Evolutionary conservation across 1,139 yeast genomes (phyloP).

Genomic region (Hansenula sp.): DNA sequence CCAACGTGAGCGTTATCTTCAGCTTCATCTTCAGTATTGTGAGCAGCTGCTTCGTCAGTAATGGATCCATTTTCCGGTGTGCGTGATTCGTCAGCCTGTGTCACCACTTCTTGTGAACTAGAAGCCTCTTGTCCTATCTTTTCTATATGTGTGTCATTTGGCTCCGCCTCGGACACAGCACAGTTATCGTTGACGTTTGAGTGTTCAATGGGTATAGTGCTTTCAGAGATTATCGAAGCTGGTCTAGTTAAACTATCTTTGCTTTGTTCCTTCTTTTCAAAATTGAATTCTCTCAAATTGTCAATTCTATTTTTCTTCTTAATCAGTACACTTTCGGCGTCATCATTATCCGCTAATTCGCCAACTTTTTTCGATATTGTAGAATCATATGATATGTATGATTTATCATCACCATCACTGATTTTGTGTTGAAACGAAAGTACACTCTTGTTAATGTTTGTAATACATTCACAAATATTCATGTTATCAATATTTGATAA

Average conservation of each 20-base stretch:
- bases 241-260: constrained; percentile 3
- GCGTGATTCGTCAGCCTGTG: too few relatives aligned
- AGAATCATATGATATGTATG: constrained; percentile 21
- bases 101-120: too few relatives aligned
- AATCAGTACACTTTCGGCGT: constrained; percentile 5
- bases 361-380: constrained; percentile 5
- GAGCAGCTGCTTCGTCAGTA: too few relatives aligned
- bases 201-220: constrained; percentile 13
- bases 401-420: constrained; percentile 9
- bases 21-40: neutral
- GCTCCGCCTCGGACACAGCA: neutral
- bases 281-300: constrained; percentile 20
- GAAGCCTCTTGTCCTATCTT: too few relatives aligned
- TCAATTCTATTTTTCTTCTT: constrained; percentile 13
- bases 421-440: constrained; percentile 18
- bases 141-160: too few relatives aligned
- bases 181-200: neutral
- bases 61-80: too few relatives aligned
- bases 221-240: constrained; percentile 19
- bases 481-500: constrained; percentile 24
- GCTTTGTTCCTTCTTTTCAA: constrained; percentile 9
- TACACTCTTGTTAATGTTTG: constrained; percentile 22
- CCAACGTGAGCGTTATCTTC: neutral
- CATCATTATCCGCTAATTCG: neutral
- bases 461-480: constrained; percentile 23